Conservation (phyloP, 148 eudicot species). For the Oxyria digyna region DNA sequence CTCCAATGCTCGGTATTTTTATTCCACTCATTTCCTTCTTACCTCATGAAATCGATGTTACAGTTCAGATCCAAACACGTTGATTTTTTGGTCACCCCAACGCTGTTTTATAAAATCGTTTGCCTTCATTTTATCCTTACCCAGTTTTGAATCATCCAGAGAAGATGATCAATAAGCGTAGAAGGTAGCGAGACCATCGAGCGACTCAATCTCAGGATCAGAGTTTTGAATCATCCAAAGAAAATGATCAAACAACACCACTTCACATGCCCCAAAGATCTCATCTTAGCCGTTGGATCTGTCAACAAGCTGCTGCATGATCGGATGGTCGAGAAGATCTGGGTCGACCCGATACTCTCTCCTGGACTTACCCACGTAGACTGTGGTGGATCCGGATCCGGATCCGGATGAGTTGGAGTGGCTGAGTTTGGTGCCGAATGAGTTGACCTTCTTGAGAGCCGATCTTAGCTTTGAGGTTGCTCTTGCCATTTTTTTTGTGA, state of each 20-base stretch:
- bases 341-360: slow-evolving; percentile 8
- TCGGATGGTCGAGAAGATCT: slow-evolving; percentile 5
- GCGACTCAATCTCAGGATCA: slow-evolving; percentile 12
- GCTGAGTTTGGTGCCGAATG: slow-evolving; percentile 11
- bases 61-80: no score
- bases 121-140: no score
- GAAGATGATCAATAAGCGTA: slow-evolving; percentile 4
- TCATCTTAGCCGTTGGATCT: slow-evolving; percentile 17
- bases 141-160: no score
- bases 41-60: no score
- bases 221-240: slow-evolving; percentile 11
- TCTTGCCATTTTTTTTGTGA: background rate
- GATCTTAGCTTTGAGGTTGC: slow-evolving; percentile 11
- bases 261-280: slow-evolving; percentile 13
- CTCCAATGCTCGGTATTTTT: no score
- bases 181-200: slow-evolving; percentile 13
- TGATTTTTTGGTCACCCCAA: no score
- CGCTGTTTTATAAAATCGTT: no score
- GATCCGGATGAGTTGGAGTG: no score
- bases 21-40: no score
- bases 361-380: slow-evolving; percentile 14
- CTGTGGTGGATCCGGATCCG: background rate
- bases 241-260: slow-evolving; percentile 19
- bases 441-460: slow-evolving; percentile 19
- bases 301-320: background rate